Base-by-base conservation (phyloP, 441 rosid genomes). In the Adansonia grandidieri region DNA sequence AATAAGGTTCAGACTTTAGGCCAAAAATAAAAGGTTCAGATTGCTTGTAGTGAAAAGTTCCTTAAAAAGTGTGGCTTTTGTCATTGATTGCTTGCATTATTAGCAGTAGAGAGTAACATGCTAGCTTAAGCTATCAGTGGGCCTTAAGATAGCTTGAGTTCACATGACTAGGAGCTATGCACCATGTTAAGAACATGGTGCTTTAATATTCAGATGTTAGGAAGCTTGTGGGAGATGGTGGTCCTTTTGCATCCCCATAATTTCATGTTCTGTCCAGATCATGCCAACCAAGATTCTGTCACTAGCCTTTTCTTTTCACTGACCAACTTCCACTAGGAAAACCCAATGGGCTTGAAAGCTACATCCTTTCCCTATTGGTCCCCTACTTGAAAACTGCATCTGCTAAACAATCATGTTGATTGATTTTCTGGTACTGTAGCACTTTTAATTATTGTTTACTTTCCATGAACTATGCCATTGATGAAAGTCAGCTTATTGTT, bases 381-480 rank as follows among this genome's bases (percentile, higher is more conserved):
- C 44, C 67, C 44, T 62, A 62, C 44, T 62, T 62, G 67, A 62
- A 24, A 61, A 24, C 42, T 61, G 66, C 66, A 61, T 37, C n/a
- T 62, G 67, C 28, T 24, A 2, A n/a, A 54, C 22, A 54, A 19
- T 6, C 20, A n/a, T n/a, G 8, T 54, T 63, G 67, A 24, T 62
- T 62, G 66, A 62, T 62, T 62, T 62, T 24, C n/a, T 62, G 10
- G 66, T 13, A 62, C 66, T 13, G 15, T 50, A 13, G 42, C 42
- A 37, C 42, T 37, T 37, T 37, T 37, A 37, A 44, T 44, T 44
- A 44, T 44, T 44, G 79, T 28, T 48, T 44, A 51, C 81, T 80
- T 81, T 75, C 65, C 71, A 78, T 77, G 65, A 80, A 19, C 80
- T 28, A 51, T 51, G 61, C 77, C 64, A 15, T 66, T 66, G 20